phyloP scores from a whole-genome alignment of 1,139 yeast species.

The Hanseniaspora uvarum region DNA sequence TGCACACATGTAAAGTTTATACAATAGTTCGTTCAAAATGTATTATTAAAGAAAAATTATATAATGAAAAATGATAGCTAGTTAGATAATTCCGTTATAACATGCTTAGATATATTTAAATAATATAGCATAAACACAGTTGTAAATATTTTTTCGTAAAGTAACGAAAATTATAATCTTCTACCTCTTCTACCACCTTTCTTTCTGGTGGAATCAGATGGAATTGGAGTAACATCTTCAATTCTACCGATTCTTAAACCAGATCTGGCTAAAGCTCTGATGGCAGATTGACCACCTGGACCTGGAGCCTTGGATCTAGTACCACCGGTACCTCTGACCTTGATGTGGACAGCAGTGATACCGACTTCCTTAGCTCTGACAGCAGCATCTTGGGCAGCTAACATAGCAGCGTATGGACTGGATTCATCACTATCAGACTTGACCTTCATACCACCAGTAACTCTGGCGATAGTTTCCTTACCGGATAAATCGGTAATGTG shows the following conservation, averaged over 20 bases:
- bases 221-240: slow-evolving; percentile 99
- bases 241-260: slow-evolving; percentile 99
- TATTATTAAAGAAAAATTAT: background rate
- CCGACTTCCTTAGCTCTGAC: slow-evolving; percentile 99
- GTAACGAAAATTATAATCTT: slow-evolving; percentile 65
- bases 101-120: background rate
- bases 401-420: slow-evolving; percentile 99
- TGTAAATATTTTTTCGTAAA: background rate
- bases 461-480: slow-evolving; percentile 99
- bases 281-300: slow-evolving; percentile 99
- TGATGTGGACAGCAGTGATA: slow-evolving; percentile 98
- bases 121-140: background rate
- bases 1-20: background rate
- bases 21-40: background rate
- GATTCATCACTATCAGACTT: slow-evolving; percentile 99
- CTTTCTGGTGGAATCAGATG: slow-evolving; percentile 99
- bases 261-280: slow-evolving; percentile 99
- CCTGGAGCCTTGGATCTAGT: slow-evolving; percentile 99
- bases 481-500: slow-evolving; percentile 99
- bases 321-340: slow-evolving; percentile 99
- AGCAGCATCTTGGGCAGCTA: slow-evolving; percentile 99
- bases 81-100: slow-evolving; percentile 1
- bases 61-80: background rate
- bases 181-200: slow-evolving; percentile 99
- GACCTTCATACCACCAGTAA: slow-evolving; percentile 99